These are phyloP conservation scores for Plantago lanceolata DNA, from an alignment of 305 asterid species.

Conservation along the genomic window DNA sequence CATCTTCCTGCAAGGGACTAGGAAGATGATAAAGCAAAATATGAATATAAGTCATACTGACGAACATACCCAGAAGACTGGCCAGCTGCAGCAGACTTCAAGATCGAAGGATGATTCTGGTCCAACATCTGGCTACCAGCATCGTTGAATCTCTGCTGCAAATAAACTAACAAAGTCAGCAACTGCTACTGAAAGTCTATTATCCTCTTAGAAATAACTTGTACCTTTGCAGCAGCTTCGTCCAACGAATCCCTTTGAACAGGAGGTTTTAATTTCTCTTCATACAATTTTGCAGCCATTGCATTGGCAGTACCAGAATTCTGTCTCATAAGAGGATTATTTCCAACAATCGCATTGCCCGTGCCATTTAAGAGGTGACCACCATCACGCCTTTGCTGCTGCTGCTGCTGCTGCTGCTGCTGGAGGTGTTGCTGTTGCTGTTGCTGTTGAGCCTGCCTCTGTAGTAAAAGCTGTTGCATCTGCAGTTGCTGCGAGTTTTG, in stretches of 20 bases:
- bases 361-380: conserved; percentile 54
- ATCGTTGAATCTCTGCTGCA: conserved; percentile 91
- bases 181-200: conserved; percentile 6
- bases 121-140: conserved; percentile 76
- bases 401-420: conserved; percentile 46
- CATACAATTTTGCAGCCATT: conserved; percentile 85
- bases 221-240: conserved; percentile 86
- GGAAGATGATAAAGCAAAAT: neutral
- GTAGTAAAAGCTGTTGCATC: conserved; percentile 63
- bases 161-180: conserved; percentile 26
- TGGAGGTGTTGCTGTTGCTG: conserved; percentile 53
- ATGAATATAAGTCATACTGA: conserved; percentile 12
- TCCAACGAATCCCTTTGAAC: conserved; percentile 84
- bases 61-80: conserved; percentile 76
- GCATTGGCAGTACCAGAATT: conserved; percentile 85
- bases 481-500: conserved; percentile 48
- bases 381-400: conserved; percentile 70
- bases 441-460: conserved; percentile 71
- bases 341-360: conserved; percentile 76
- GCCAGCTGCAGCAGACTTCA: conserved; percentile 86
- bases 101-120: conserved; percentile 81
- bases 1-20: too few species aligned
- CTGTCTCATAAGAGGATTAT: conserved; percentile 77
- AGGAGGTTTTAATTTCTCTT: conserved; percentile 76
- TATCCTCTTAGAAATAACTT: neutral